Percentiles rank a stretch among this genome's conserved stretches.
These are phyloP conservation scores for Backusella mclennaniae DNA, from an alignment of 192 early-diverging fungal species.

Conservation along the genomic window DNA sequence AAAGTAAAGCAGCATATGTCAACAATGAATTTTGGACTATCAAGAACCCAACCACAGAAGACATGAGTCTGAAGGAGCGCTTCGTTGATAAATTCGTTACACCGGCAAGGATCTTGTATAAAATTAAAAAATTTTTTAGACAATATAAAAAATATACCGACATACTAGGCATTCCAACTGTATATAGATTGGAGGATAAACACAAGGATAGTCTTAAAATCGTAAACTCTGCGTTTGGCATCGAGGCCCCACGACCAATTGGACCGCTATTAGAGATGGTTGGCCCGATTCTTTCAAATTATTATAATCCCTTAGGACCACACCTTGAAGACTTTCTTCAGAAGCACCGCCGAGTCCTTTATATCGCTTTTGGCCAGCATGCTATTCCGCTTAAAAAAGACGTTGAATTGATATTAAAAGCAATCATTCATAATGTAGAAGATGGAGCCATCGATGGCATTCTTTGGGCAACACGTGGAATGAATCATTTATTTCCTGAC, in stretches of 20 bases:
- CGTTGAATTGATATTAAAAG: slow-evolving; percentile 19
- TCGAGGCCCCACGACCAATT: slow-evolving; percentile 18
- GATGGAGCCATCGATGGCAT: slow-evolving; percentile 34
- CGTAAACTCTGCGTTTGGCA: slow-evolving; percentile 20
- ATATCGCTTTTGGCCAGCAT: slow-evolving; percentile 32
- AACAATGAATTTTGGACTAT: not conserved
- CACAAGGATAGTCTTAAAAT: slow-evolving; percentile 16
- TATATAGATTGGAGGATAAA: not conserved
- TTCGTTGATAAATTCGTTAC: slow-evolving; percentile 1
- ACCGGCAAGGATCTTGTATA: not conserved
- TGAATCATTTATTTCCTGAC: not conserved
- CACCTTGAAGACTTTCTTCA: slow-evolving; percentile 13
- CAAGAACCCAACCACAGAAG: not conserved
- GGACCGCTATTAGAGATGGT: slow-evolving; percentile 28
- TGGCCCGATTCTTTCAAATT: slow-evolving; percentile 34
- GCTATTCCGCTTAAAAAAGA: slow-evolving; percentile 3
- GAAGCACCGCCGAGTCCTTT: slow-evolving; percentile 23
- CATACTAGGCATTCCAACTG: not conserved
- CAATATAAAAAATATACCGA: not conserved
- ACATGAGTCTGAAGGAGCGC: not conserved
- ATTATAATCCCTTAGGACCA: slow-evolving; percentile 7
- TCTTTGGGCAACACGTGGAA: slow-evolving; percentile 26
- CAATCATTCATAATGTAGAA: slow-evolving; percentile 21
- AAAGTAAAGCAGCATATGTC: slow-evolving; percentile 14
- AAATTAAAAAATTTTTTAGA: not conserved